These are phyloP conservation scores for Trichoderma asperellum DNA, from an alignment of 2,329 filamentous ascomycete genomes.

Conservation along the genomic window DNA sequence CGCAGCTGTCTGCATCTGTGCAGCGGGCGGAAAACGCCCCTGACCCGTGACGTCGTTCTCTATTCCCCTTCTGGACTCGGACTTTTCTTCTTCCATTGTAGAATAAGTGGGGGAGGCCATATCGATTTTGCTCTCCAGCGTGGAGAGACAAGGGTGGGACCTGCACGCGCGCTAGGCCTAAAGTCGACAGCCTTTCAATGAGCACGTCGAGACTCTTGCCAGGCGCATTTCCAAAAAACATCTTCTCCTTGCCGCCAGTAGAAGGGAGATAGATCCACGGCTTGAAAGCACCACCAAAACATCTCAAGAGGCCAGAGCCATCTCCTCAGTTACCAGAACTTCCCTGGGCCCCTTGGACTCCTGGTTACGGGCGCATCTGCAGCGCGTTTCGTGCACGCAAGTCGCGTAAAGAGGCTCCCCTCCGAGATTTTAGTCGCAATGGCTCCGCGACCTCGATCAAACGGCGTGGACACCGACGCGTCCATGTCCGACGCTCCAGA, in stretches of 20 bases:
- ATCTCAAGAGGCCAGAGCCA: not conserved
- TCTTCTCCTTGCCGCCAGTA: conserved; percentile 34
- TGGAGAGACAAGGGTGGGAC: conserved; percentile 30
- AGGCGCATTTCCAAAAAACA: conserved; percentile 41
- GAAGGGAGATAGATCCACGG: conserved; percentile 21
- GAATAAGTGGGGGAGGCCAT: conserved; percentile 3
- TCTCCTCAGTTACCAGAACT: not conserved
- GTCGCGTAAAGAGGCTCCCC: conserved; percentile 58
- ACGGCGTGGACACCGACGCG: conserved; percentile 62
- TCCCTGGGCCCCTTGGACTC: not conserved
- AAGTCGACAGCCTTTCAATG: conserved; percentile 39
- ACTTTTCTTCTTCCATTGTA: conserved; percentile 25
- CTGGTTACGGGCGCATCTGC: conserved; percentile 31
- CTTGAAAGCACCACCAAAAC: conserved; percentile 15
- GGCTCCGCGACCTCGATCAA: conserved; percentile 59
- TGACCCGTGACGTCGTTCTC: conserved; percentile 28
- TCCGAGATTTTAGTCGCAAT: conserved; percentile 45
- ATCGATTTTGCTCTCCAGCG: conserved; percentile 21
- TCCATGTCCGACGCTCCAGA: conserved; percentile 66
- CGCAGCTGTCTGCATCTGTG: conserved; percentile 8
- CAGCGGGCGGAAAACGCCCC: conserved; percentile 18
- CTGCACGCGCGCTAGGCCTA: conserved; percentile 41
- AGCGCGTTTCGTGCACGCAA: conserved; percentile 52
- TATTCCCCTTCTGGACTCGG: conserved; percentile 3
- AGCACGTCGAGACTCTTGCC: conserved; percentile 43